Evolutionary conservation across 495 filamentous ascomycete species (phyloP).

Genomic region (Rhypophila decipiens): DNA sequence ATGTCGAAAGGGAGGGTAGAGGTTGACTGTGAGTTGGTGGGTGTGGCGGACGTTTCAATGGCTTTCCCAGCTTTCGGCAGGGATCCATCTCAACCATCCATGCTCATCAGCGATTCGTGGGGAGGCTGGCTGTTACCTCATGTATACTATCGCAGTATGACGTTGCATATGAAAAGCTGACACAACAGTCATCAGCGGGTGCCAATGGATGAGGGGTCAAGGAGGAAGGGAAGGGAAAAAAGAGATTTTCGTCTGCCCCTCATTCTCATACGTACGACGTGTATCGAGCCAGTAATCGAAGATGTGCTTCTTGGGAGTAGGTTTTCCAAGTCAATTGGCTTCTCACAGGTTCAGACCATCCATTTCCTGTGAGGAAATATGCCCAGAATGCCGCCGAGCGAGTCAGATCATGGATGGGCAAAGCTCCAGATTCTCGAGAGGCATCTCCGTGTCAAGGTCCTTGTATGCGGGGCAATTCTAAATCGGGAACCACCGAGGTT

Average conservation of each 20-base stretch:
- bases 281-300: too few relatives aligned
- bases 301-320: too few relatives aligned
- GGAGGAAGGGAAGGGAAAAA: conserved; percentile 3
- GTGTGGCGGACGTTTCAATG: neutral
- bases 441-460: too few relatives aligned
- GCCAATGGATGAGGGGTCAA: conserved; percentile 3
- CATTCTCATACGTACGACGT: too few relatives aligned
- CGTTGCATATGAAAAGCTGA: conserved; percentile 2
- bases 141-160: conserved; percentile 2
- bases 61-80: conserved; percentile 1
- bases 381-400: too few relatives aligned
- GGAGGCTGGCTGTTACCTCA: neutral
- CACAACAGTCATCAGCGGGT: neutral
- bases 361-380: too few relatives aligned
- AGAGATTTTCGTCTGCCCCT: conserved; percentile 2
- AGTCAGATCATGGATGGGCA: too few relatives aligned
- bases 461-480: too few relatives aligned
- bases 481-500: too few relatives aligned
- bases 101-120: neutral
- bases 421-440: too few relatives aligned
- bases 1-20: neutral
- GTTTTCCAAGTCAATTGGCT: too few relatives aligned
- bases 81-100: neutral
- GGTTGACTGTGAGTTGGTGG: neutral
- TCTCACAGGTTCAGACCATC: too few relatives aligned